Evolutionary conservation across 2,329 filamentous ascomycete genomes (phyloP), one percentile per base, ranked within the genome.

Genomic region (Chrysoporthe cubensis): DNA sequence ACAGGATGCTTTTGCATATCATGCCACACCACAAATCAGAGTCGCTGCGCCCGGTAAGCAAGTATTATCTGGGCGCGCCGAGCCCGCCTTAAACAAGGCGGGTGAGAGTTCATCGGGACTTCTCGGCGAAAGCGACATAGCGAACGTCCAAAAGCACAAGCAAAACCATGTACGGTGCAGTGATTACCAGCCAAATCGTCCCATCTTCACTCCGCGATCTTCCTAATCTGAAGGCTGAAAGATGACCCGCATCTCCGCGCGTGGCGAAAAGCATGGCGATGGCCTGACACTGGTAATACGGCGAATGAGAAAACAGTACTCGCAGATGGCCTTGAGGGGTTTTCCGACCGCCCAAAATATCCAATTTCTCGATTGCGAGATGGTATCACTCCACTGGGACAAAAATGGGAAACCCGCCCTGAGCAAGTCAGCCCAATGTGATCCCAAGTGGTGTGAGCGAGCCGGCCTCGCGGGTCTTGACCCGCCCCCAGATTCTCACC

Each of bases 351-450:
- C 6, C 59, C 59, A 21, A 46, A 43, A 34, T 34, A 11, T 9
- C 14, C 26, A 61, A 34, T 46, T 32, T 32, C 26, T 34, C n/a
- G 43, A 61, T 61, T 16, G n/a, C 21, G 43, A 46, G 59, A 44
- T 32, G 26, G 26, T 42, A 61, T 61, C 50, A 50, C 32, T 32
- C 59, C 59, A 58, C 44, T 26, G 32, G 26, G n/a, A n/a, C 34
- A 58, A 43, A 42, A 48, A 32, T 52, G 56, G 50, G 37, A 40
- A 61, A 52, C 11, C 18, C 18, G 57, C 57, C 56, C 37, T 61
- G 64, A 26, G 37, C 57, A 64, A 60, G 65, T 64, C 65, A 58
- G 60, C 43, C 57, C 60, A 64, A 46, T 64, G 65, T 64, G 61
- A 62, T 62, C 46, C 60, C 52, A 63, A 57, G 43, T 61, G 59